Conservation (phyloP, 768 basidiomycete species). For the Holtermanniella nyarrowii region DNA sequence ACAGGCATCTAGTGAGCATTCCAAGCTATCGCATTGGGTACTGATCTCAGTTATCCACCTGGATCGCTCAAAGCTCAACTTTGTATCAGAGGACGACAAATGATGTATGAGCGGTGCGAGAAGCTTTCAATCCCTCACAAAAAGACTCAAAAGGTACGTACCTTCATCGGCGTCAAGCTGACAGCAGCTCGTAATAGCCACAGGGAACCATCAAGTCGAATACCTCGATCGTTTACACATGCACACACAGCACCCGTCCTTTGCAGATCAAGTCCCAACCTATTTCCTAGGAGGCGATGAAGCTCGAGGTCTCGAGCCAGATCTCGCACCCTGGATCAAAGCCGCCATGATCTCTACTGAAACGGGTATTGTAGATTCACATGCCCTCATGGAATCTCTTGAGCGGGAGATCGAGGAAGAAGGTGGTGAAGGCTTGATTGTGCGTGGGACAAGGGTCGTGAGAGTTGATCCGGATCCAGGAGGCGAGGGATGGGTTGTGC, state of each 20-base stretch:
- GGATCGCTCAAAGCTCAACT: slow-evolving; percentile 73
- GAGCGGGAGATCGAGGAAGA: slow-evolving; percentile 70
- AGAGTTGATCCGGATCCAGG: slow-evolving; percentile 59
- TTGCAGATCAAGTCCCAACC: slow-evolving; percentile 53
- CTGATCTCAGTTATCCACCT: slow-evolving; percentile 51
- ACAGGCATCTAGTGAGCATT: slow-evolving; percentile 28
- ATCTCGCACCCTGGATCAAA: slow-evolving; percentile 59
- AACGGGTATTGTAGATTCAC: slow-evolving; percentile 85
- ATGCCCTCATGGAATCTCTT: slow-evolving; percentile 68
- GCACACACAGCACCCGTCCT: slow-evolving; percentile 51
- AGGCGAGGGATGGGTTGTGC: slow-evolving; percentile 73
- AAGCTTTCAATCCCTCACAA: slow-evolving; percentile 54
- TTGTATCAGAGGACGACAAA: slow-evolving; percentile 72
- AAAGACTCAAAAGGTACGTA: slow-evolving; percentile 55
- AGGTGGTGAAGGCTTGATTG: slow-evolving; percentile 48
- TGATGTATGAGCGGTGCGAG: slow-evolving; percentile 70
- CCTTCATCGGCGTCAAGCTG: background rate
- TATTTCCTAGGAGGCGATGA: slow-evolving; percentile 58
- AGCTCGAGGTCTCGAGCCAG: slow-evolving; percentile 68
- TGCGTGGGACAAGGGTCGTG: slow-evolving; percentile 69
- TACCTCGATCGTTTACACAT: slow-evolving; percentile 63
- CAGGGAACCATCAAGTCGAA: slow-evolving; percentile 48
- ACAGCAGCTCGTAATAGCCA: slow-evolving; percentile 71
- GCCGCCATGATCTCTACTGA: slow-evolving; percentile 70
- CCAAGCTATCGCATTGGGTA: background rate